These are phyloP conservation scores for Ensete ventricosum DNA, from an alignment of 176 grass and related monocot species.

Conservation along the genomic window DNA sequence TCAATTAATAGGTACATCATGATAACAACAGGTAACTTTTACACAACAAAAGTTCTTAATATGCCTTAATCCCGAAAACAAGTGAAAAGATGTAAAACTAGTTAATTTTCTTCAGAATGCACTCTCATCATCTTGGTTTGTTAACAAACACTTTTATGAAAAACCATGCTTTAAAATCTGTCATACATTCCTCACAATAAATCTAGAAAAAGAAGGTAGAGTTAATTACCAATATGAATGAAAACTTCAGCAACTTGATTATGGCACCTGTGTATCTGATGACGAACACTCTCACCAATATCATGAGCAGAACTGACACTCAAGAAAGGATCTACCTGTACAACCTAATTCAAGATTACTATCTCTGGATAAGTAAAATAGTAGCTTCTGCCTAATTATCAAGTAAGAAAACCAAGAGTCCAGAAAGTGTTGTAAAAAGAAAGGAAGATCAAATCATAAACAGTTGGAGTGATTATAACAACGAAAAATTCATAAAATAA, in stretches of 20 bases:
- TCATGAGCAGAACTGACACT: slow-evolving; percentile 88
- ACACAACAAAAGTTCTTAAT: no score
- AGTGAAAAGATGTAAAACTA: no score
- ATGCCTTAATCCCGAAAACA: no score
- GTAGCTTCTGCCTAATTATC: background rate
- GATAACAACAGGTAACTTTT: no score
- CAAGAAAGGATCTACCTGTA: slow-evolving; percentile 86
- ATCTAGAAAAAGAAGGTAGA: slow-evolving; percentile 20
- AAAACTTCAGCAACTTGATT: slow-evolving; percentile 87
- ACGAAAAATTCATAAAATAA: no score
- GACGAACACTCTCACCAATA: slow-evolving; percentile 82
- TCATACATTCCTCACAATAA: background rate
- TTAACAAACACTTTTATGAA: background rate
- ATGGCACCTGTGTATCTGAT: slow-evolving; percentile 71
- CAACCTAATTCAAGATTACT: slow-evolving; percentile 3
- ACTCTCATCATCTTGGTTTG: background rate
- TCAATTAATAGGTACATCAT: background rate
- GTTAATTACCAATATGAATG: slow-evolving; percentile 80
- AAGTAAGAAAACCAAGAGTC: background rate
- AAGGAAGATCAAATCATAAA: no score
- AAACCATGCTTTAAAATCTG: background rate
- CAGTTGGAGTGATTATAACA: no score
- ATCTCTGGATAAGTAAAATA: background rate
- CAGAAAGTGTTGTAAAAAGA: no score
- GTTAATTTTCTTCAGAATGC: no score